Conservation (phyloP, 2,329 filamentous ascomycete genomes). For the Phoma sp. region DNA sequence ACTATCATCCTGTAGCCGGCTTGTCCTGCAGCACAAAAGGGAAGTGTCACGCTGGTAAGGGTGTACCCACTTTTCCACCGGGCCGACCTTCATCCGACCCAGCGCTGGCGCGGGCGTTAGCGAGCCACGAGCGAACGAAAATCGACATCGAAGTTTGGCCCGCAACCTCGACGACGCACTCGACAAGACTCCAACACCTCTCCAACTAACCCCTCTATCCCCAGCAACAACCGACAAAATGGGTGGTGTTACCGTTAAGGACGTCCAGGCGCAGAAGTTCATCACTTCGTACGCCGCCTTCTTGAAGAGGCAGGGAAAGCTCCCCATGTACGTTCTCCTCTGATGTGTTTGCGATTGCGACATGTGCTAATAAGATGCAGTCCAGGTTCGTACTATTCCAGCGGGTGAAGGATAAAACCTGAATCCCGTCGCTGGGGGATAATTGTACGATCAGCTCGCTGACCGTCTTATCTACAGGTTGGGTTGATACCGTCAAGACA, state of each 20-base stretch:
- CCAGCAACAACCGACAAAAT: slow-evolving; percentile 68
- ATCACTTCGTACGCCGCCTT: slow-evolving; percentile 85
- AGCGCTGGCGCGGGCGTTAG: slow-evolving; percentile 17
- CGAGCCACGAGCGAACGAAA: slow-evolving; percentile 28
- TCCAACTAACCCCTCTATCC: slow-evolving; percentile 24
- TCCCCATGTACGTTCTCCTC: slow-evolving; percentile 65
- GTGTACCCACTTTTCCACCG: slow-evolving; percentile 14
- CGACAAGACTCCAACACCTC: slow-evolving; percentile 32
- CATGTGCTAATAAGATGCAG: slow-evolving; percentile 30
- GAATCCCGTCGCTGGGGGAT: slow-evolving; percentile 63
- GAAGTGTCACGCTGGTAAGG: not conserved
- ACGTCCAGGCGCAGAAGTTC: slow-evolving; percentile 91
- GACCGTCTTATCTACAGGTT: slow-evolving; percentile 70
- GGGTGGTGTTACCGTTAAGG: slow-evolving; percentile 82
- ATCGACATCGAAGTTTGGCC: slow-evolving; percentile 5
- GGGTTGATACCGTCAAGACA: slow-evolving; percentile 99
- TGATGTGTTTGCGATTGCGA: not conserved
- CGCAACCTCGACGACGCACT: slow-evolving; percentile 19
- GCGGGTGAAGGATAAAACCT: slow-evolving; percentile 53
- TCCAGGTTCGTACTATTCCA: slow-evolving; percentile 70
- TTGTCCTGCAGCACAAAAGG: no score
- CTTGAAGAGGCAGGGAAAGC: slow-evolving; percentile 93
- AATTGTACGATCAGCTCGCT: slow-evolving; percentile 48
- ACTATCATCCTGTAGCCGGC: no score
- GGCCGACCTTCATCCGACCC: slow-evolving; percentile 24